Percentiles rank a stretch among this genome's conserved stretches.
Evolutionary conservation across 1,139 yeast species (phyloP).

Genomic region (Pichia sp.): DNA sequence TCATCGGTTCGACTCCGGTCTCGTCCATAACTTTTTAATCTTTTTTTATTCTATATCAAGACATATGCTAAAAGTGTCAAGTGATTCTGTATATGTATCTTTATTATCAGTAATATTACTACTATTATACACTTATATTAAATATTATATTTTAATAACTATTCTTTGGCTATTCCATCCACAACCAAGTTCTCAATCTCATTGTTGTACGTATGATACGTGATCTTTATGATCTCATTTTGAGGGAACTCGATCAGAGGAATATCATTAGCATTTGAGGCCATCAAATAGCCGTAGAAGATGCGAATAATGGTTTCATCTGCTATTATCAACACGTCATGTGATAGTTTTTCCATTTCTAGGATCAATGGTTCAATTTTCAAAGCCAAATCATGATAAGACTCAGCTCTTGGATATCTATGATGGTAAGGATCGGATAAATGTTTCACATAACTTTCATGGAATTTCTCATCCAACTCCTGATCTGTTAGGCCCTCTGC

Average conservation of each 20-base stretch:
- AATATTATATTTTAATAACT: neutral
- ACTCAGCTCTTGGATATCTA: slow-evolving; percentile 87
- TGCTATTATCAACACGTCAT: slow-evolving; percentile 85
- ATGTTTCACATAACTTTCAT: slow-evolving; percentile 66
- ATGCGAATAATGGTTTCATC: slow-evolving; percentile 89
- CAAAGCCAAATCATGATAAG: slow-evolving; percentile 92
- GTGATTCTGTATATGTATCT: neutral
- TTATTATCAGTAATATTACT: neutral
- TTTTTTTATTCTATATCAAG: neutral
- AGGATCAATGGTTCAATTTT: slow-evolving; percentile 88
- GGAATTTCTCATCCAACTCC: slow-evolving; percentile 56
- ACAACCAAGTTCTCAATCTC: slow-evolving; percentile 52
- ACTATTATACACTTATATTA: neutral
- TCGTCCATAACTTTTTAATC: slow-evolving; percentile 40
- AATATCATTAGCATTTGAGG: slow-evolving; percentile 80
- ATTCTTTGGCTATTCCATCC: slow-evolving; percentile 25
- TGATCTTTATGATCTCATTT: slow-evolving; percentile 79
- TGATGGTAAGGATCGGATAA: slow-evolving; percentile 83
- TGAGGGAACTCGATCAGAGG: slow-evolving; percentile 74
- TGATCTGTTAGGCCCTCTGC: slow-evolving; percentile 63
- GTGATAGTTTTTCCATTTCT: slow-evolving; percentile 88
- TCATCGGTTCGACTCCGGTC: slow-evolving; percentile 65
- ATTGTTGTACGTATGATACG: slow-evolving; percentile 84
- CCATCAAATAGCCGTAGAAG: slow-evolving; percentile 90
- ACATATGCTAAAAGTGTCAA: neutral